Conservation (phyloP, 495 filamentous ascomycete species). For the Cercophora sp. region DNA sequence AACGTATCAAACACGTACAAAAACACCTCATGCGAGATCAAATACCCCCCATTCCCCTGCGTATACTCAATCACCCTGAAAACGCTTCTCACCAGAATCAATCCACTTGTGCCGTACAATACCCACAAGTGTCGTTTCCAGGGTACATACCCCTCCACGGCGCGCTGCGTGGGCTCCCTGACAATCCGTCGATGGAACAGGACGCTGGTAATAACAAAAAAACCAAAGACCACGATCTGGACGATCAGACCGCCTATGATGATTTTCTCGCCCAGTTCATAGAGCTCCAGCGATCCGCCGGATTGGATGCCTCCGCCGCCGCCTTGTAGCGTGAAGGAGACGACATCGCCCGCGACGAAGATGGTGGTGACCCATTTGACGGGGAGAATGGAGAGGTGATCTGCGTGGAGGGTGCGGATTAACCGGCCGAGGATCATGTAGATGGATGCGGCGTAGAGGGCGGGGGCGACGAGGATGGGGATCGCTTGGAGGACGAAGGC, state of each 20-base stretch:
- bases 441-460: conserved; percentile 47
- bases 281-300: conserved; percentile 20
- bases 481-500: background rate
- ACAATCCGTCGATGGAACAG: conserved; percentile 34
- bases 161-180: conserved; percentile 3
- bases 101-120: conserved; percentile 48
- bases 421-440: conserved; percentile 56
- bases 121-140: conserved; percentile 49
- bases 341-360: conserved; percentile 41
- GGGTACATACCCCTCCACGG: background rate
- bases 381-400: conserved; percentile 36
- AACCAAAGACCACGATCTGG: conserved; percentile 51
- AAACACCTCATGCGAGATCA: conserved; percentile 19
- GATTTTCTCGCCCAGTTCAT: conserved; percentile 39
- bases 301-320: conserved; percentile 33
- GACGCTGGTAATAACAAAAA: conserved; percentile 46
- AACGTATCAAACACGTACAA: conserved; percentile 19
- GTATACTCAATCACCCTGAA: conserved; percentile 61
- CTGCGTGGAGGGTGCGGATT: conserved; percentile 35
- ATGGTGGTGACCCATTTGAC: conserved; percentile 47
- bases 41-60: conserved; percentile 11
- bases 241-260: conserved; percentile 45
- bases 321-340: conserved; percentile 39
- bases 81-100: conserved; percentile 60
- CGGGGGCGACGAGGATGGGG: conserved; percentile 37